Percentiles rank a stretch among this genome's conserved stretches.
These are phyloP conservation scores for Kwoniella bestiolae DNA, from an alignment of 768 basidiomycete species.

Conservation along the genomic window DNA sequence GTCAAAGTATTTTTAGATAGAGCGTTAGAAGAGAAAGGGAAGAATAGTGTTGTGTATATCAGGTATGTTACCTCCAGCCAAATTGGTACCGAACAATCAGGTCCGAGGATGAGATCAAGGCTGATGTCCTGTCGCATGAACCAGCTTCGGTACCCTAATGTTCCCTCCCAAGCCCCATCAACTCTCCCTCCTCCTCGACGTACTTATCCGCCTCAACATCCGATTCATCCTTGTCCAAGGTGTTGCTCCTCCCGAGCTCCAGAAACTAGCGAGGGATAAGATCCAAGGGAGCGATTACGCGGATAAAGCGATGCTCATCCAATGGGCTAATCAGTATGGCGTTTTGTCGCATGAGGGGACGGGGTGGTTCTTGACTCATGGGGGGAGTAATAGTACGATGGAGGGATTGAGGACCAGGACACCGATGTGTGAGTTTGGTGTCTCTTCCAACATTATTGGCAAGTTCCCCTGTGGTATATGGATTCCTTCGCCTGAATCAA, in stretches of 20 bases:
- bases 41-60: conserved; percentile 28
- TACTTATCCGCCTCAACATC: conserved; percentile 10
- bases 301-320: no score
- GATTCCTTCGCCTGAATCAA: no score
- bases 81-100: no score
- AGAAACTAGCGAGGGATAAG: conserved; percentile 10
- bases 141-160: conserved; percentile 20
- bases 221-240: conserved; percentile 22
- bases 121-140: not conserved
- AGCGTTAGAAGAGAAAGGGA: not conserved
- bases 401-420: conserved; percentile 15
- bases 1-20: conserved; percentile 12
- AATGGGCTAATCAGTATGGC: conserved; percentile 24
- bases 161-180: conserved; percentile 21
- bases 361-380: conserved; percentile 24
- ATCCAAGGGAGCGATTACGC: conserved; percentile 16
- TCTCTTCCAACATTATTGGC: no score
- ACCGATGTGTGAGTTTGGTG: conserved; percentile 22
- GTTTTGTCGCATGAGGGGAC: conserved; percentile 26
- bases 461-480: no score
- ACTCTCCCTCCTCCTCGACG: conserved; percentile 24
- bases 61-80: no score
- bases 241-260: conserved; percentile 2
- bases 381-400: conserved; percentile 23
- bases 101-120: no score